Evolutionary conservation across 441 rosid species (phyloP), one percentile per base, ranked within the genome.

Genomic region (Erodium moschatum): DNA sequence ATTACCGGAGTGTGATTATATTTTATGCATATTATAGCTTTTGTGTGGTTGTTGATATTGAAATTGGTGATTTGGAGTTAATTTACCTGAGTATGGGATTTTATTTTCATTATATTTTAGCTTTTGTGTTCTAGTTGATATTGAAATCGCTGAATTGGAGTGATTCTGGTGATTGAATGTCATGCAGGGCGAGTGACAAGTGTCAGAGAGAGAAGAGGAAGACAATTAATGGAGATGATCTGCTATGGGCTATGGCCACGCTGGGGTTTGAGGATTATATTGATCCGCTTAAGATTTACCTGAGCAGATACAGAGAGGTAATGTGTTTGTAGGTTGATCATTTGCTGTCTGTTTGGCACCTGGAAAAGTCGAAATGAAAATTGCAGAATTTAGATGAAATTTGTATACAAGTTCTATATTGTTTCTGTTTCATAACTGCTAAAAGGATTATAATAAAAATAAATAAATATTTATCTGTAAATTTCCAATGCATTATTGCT

Each of bases 171-270:
- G 52, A 40, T 16, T 67, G 46, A 56, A 21, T 71, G 76, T 58
- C 65, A 72, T 76, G 79, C 72, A 94, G 98, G 75, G 99, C 99
- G 52, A 89, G 97, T 83, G 97, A 94, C 77, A 94, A 91, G 84
- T 91, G 99, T 42, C 99, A 89, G 87, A 86, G 87, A 72, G 98
- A 94, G 85, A 94, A 94, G 86, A 79, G 97, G 82, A 94, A 94
- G 87, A 91, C 97, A 63, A 85, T 94, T 67, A 94, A 94, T 44
- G 97, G 97, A 54, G 99, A 94, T 69, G 99, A 94, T 81, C 82
- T 94, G 79, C 86, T 94, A 31, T 94, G 97, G 97, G 96, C 97
- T 40, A 94, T 94, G 96, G 96, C 97, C 0, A 94, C 97, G 20
- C 77, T 94, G 82, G 98, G 97, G 69, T 94, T 94, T 80, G 97